Base-by-base conservation (phyloP, 768 basidiomycete genomes). In the Galerina sulciceps region DNA sequence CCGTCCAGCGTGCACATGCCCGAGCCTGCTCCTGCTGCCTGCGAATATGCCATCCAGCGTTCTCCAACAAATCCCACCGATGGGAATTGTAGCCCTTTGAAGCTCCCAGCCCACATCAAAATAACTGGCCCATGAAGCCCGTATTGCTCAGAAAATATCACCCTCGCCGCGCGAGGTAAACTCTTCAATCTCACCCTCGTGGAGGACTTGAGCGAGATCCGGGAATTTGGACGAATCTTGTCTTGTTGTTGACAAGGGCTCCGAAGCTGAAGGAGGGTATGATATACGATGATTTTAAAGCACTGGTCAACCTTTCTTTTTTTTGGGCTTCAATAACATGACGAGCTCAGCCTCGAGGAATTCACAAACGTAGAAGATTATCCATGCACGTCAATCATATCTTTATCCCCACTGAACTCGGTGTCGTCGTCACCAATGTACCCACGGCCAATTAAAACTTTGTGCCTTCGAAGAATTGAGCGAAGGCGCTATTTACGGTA, bases 61-160 rank as follows among this genome's bases (percentile, higher is more conserved):
- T 35, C 69, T 59, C 17, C 68, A 61, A 38, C 65, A 67, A 38
- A 46, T 68, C 11, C 47, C 71, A 23, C 50, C 65, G 18, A 59
- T 42, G 72, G 68, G 49, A 73, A 75, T 20, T 80, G 15, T 82
- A 88, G 73, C 96, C 96, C 2, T 99, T 99, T 63, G 96, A 97
- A 70, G 91, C 88, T 5, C 83, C 99, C 44, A 95, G 91, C 68
- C 96, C 96, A 9, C 99, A 98, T 67, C 94, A 97, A 74, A 98
- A 96, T 77, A 93, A 93, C 73, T 99, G 97, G 97, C 95, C 93
- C 10, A 96, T 99, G 80, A 95, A 71, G 96, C 93, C 26, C 89
- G 93, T 41, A 93, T 98, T 48, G 91, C 87, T 11, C 85, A 91
- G 61, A 98, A 96, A 97, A 98, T 0, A 86, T 99, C 68, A 96